phyloP scores from a whole-genome alignment of 2,329 filamentous ascomycete species.

The Nemania sp. region DNA sequence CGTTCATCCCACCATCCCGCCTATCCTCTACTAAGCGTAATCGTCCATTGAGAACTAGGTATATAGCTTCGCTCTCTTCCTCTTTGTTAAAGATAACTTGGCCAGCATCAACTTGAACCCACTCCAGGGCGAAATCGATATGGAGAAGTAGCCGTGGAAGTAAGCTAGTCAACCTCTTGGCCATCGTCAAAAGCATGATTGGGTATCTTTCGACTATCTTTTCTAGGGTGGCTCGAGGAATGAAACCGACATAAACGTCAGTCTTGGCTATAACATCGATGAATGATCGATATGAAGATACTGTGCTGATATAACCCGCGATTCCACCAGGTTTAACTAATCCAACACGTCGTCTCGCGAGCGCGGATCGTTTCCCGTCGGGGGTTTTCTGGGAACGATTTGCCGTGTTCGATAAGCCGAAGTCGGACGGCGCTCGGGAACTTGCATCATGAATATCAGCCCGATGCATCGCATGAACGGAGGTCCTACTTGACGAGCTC shows the following conservation, averaged over 20 bases:
- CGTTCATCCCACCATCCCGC: conserved; percentile 83
- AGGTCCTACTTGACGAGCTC: conserved; percentile 53
- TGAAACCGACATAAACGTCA: conserved; percentile 96
- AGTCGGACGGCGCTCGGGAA: conserved; percentile 38
- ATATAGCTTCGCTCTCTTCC: conserved; percentile 98
- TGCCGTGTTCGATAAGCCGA: conserved; percentile 42
- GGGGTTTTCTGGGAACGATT: conserved; percentile 57
- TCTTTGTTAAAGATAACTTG: conserved; percentile 94
- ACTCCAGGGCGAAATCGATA: conserved; percentile 98
- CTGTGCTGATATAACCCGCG: conserved; percentile 92
- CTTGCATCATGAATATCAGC: conserved; percentile 46
- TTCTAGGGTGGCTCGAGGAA: conserved; percentile 87
- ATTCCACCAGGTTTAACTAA: conserved; percentile 94
- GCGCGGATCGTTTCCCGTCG: conserved; percentile 50
- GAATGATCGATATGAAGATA: conserved; percentile 95
- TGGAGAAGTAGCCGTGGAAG: conserved; percentile 91
- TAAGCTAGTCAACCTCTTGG: conserved; percentile 90
- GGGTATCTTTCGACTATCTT: conserved; percentile 93
- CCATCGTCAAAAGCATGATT: conserved; percentile 93
- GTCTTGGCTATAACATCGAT: conserved; percentile 98
- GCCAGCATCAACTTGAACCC: conserved; percentile 95
- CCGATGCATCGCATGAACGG: conserved; percentile 53
- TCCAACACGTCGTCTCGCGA: conserved; percentile 73
- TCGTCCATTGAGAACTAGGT: conserved; percentile 95
- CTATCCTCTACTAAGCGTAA: conserved; percentile 86